Evolutionary conservation across 345 rosid genomes (phyloP), one percentile per base, ranked within the genome.

Genomic region (Eucalyptus grandis): DNA sequence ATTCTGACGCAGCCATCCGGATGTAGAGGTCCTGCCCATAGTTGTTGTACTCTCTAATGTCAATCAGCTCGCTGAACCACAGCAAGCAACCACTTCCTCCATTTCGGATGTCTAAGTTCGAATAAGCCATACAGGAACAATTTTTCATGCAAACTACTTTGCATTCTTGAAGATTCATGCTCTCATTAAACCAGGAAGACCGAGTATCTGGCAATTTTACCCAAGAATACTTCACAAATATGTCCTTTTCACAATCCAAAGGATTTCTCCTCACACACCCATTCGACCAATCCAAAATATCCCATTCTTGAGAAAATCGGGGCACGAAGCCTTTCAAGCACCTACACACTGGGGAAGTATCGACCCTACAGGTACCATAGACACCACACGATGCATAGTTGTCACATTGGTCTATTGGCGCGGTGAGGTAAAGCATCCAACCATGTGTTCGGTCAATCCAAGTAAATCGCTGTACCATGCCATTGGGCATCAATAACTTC

Each of bases 91-190:
- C 90, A 13, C 88, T 89, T 2, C 88, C 90, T 77, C 94, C 95
- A 37, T 90, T 92, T 51, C 90, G 85, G 43, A 95, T 89, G 86
- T 93, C 89, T 40, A 89, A 89, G 89, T 62, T 92, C 1, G 95
- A 90, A 88, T 94, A 95, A 85, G 95, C 97, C 4, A 77, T 93
- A 6, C 97, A 95, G 13, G 95, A 93, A 87, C 96, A 95, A 46
- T 95, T 94, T n/a, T 88, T 86, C 37, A 27, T 34, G 89, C 96
- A 95, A 67, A 86, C 10, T 22, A 49, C 27, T 77, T 91, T 83
- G 60, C 96, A 95, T 50, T 92, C 94, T 9, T 88, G 51, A 15
- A 93, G 94, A 53, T 67, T 91, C 46, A 93, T 88, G 15, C 87
- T 88, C 60, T 87, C 88, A 13, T 91, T 89, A 53, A 87, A 90